Evolutionary conservation across 768 basidiomycete genomes (phyloP).

Genomic region (Tricholoma bakamatsutake): DNA sequence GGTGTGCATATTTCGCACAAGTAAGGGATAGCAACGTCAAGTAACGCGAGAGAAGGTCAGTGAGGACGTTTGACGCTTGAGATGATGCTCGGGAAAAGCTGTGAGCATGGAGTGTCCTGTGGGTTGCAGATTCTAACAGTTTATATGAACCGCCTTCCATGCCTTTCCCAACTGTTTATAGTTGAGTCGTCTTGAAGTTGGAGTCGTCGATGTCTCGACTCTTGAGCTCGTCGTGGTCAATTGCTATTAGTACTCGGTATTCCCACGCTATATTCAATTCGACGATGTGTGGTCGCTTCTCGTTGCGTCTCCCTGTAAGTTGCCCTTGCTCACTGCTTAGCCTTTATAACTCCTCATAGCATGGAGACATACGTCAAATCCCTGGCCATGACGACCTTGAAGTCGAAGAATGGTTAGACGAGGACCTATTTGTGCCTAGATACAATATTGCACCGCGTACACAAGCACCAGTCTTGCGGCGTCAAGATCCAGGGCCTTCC

Average conservation of each 20-base stretch:
- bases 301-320: conserved; percentile 44
- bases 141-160: conserved; percentile 56
- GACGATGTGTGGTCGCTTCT: conserved; percentile 61
- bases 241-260: conserved; percentile 3
- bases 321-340: neutral
- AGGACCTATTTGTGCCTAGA: conserved; percentile 53
- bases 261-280: conserved; percentile 13
- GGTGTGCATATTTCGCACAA: conserved; percentile 68
- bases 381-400: conserved; percentile 36
- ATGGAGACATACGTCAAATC: conserved; percentile 37
- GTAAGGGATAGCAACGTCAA: conserved; percentile 58
- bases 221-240: conserved; percentile 10
- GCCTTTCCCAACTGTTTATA: conserved; percentile 3
- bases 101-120: conserved; percentile 72
- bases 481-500: conserved; percentile 23
- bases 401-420: conserved; percentile 54
- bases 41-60: conserved; percentile 74
- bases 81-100: conserved; percentile 72
- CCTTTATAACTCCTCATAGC: conserved; percentile 20
- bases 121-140: conserved; percentile 60
- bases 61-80: conserved; percentile 64
- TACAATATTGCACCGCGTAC: conserved; percentile 86
- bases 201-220: neutral
- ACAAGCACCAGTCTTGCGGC: conserved; percentile 68
- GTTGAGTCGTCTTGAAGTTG: neutral